A percentile compares a stretch with the other conserved stretches of the same genome.
These are phyloP conservation scores for Flagelloscypha sp. DNA, from an alignment of 768 basidiomycete genomes.

Conservation along the genomic window DNA sequence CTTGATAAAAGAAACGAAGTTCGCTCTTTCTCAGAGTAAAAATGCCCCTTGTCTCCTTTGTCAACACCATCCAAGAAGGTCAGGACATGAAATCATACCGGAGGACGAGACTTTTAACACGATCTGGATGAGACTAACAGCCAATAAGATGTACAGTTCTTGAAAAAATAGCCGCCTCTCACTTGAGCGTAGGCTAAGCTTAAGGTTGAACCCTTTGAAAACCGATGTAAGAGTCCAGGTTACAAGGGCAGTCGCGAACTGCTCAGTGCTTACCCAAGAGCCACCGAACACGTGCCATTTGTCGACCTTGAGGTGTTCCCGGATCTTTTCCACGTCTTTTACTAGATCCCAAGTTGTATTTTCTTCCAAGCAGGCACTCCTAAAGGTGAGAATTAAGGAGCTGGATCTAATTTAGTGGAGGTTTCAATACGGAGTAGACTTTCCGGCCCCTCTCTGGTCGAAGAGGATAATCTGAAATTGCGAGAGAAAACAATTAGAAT, in stretches of 20 bases:
- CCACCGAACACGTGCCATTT: conserved; percentile 96
- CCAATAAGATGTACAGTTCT: background rate
- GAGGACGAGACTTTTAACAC: conserved; percentile 70
- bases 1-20: conserved; percentile 88
- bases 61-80: conserved; percentile 1
- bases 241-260: background rate
- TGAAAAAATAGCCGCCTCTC: conserved; percentile 2
- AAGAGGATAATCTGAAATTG: conserved; percentile 64
- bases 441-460: conserved; percentile 86
- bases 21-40: conserved; percentile 84
- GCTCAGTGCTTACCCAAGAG: conserved; percentile 61
- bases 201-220: conserved; percentile 70
- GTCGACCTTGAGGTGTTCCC: conserved; percentile 66
- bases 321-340: conserved; percentile 77
- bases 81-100: conserved; percentile 34
- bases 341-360: conserved; percentile 96
- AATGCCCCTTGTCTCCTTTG: conserved; percentile 85
- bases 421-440: conserved; percentile 69
- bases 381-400: conserved; percentile 18
- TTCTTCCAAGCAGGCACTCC: conserved; percentile 66
- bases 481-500: background rate
- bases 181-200: conserved; percentile 83
- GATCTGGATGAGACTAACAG: conserved; percentile 65
- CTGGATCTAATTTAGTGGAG: background rate
- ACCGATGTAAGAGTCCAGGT: background rate